Percentiles rank a stretch among this genome's conserved stretches.
These are phyloP conservation scores for Cyberlindnera mrakii DNA, from an alignment of 805 yeast species.

Conservation along the genomic window DNA sequence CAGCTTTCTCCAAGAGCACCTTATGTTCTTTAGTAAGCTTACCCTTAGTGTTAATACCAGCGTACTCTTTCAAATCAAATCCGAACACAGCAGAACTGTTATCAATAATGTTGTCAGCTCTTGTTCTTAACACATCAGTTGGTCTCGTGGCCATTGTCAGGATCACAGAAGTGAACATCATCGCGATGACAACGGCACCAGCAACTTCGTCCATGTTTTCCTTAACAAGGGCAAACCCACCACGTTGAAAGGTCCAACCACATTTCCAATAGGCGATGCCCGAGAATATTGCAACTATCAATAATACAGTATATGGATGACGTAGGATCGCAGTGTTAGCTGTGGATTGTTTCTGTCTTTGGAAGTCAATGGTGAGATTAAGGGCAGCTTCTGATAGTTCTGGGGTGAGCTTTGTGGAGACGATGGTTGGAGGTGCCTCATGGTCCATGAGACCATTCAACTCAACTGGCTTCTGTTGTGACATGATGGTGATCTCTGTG, in stretches of 20 bases:
- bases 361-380: slow-evolving; percentile 56
- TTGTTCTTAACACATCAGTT: slow-evolving; percentile 42
- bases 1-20: slow-evolving; percentile 30
- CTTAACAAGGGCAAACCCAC: slow-evolving; percentile 14
- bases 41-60: slow-evolving; percentile 25
- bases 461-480: slow-evolving; percentile 44
- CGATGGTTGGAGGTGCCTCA: slow-evolving; percentile 46
- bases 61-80: slow-evolving; percentile 42
- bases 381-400: slow-evolving; percentile 53
- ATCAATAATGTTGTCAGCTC: slow-evolving; percentile 32
- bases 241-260: slow-evolving; percentile 9
- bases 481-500: background rate
- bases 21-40: slow-evolving; percentile 16
- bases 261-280: slow-evolving; percentile 11
- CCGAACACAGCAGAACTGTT: slow-evolving; percentile 41
- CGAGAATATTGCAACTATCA: slow-evolving; percentile 8
- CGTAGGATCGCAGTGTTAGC: slow-evolving; percentile 36
- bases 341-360: slow-evolving; percentile 21
- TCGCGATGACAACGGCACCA: slow-evolving; percentile 32
- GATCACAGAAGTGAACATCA: slow-evolving; percentile 32
- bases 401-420: slow-evolving; percentile 45
- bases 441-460: slow-evolving; percentile 50
- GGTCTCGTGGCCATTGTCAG: slow-evolving; percentile 34
- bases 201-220: slow-evolving; percentile 15
- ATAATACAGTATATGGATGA: slow-evolving; percentile 33